phyloP scores from a whole-genome alignment of 2,329 filamentous ascomycete genomes.

The Elsinoe arachidis region DNA sequence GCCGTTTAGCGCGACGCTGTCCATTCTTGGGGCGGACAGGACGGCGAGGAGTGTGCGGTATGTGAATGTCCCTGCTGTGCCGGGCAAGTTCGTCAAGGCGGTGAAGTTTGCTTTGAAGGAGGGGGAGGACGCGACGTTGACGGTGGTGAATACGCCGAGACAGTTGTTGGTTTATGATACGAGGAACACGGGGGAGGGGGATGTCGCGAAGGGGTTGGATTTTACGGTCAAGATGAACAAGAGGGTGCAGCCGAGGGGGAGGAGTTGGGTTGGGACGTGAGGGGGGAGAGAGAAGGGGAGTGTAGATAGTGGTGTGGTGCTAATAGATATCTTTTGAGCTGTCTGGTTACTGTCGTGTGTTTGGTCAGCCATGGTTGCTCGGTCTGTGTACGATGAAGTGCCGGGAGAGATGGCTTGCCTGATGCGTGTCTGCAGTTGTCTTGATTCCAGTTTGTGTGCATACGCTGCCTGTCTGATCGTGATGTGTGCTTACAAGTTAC shows the following conservation, averaged over 20 bases:
- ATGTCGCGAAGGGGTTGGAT: slow-evolving; percentile 5
- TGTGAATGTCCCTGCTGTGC: neutral
- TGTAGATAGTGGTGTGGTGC: neutral
- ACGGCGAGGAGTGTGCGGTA: slow-evolving; percentile 2
- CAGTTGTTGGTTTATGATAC: slow-evolving; percentile 38
- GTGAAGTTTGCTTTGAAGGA: slow-evolving; percentile 24
- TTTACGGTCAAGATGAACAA: neutral
- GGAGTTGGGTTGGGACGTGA: neutral
- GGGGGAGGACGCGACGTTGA: slow-evolving; percentile 38
- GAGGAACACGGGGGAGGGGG: slow-evolving; percentile 16
- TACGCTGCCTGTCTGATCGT: too few species aligned
- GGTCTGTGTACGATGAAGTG: too few species aligned
- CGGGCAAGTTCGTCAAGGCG: neutral
- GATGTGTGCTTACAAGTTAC: too few species aligned
- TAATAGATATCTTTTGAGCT: too few species aligned
- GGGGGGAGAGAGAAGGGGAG: neutral
- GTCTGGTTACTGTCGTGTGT: too few species aligned
- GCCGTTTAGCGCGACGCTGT: slow-evolving; percentile 36
- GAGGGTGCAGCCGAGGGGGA: neutral
- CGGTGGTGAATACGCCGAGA: slow-evolving; percentile 42
- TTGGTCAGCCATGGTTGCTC: too few species aligned
- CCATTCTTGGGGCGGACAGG: slow-evolving; percentile 29
- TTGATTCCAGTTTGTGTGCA: too few species aligned
- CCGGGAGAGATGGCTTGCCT: too few species aligned
- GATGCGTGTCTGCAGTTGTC: too few species aligned